phyloP scores from a whole-genome alignment of 345 rosid genomes.

The Salix exigua region DNA sequence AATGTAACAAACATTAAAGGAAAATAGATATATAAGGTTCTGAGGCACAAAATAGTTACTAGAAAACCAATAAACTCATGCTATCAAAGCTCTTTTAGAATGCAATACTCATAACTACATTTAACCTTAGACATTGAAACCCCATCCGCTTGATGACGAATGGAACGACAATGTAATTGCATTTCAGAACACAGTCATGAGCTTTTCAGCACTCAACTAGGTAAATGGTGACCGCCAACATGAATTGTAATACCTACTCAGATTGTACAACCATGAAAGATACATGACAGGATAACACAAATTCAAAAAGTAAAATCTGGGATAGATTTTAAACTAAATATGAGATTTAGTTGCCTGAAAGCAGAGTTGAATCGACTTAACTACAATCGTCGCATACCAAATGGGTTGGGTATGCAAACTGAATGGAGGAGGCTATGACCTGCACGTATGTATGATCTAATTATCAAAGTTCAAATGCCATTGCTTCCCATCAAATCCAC shows the following conservation, averaged over 20 bases:
- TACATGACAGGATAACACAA: conserved; percentile 9
- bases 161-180: neutral
- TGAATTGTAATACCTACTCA: conserved; percentile 4
- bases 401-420: conserved; percentile 20
- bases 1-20: no score
- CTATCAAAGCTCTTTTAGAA: neutral
- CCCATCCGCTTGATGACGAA: neutral
- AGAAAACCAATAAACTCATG: neutral
- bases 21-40: no score
- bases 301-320: conserved; percentile 1
- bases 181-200: neutral
- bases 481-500: conserved; percentile 15
- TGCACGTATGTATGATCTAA: conserved; percentile 8
- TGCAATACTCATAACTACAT: neutral
- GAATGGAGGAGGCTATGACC: conserved; percentile 16
- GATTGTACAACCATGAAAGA: conserved; percentile 9
- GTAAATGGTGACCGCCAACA: conserved; percentile 17
- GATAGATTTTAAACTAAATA: conserved; percentile 3
- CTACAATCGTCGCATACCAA: conserved; percentile 19
- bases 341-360: conserved; percentile 23
- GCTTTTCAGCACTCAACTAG: conserved; percentile 4
- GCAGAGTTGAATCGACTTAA: conserved; percentile 23
- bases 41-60: no score
- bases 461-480: conserved; percentile 8
- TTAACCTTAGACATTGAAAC: neutral